phyloP scores from a whole-genome alignment of 129 eudicot species.

The Oenanthe sinensis region DNA sequence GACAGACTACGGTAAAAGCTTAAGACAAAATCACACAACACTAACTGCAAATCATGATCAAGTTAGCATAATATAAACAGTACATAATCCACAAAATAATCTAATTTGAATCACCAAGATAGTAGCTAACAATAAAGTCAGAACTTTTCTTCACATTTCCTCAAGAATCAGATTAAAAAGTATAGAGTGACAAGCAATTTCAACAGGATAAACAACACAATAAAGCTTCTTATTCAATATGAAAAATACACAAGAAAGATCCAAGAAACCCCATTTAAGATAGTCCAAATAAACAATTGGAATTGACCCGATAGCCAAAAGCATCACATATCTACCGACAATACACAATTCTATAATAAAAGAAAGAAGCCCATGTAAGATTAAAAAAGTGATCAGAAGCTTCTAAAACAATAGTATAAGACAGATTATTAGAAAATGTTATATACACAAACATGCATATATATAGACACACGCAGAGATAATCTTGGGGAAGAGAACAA shows the following conservation, averaged over 20 bases:
- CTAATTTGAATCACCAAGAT: background rate
- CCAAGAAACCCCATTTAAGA: constrained; percentile 2
- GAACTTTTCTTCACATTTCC: background rate
- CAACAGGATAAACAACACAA: background rate
- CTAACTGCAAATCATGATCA: background rate
- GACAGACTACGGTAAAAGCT: background rate
- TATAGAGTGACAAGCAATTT: background rate
- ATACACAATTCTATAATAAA: background rate
- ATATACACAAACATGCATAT: background rate
- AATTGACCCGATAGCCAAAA: background rate
- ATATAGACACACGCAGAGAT: background rate
- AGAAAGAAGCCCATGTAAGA: constrained; percentile 7
- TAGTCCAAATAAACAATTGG: background rate
- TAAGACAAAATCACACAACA: background rate
- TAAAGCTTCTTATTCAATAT: background rate
- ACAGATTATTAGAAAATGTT: background rate
- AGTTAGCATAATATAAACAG: background rate
- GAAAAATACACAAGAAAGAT: background rate
- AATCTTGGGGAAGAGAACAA: background rate
- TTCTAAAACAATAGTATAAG: background rate
- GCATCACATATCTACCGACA: background rate
- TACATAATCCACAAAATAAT: background rate
- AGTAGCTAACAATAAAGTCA: background rate
- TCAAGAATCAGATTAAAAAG: background rate
- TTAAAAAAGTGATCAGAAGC: constrained; percentile 6